Base-by-base conservation (phyloP, 306 rosid genomes). In the Cucurbita ficifolia region DNA sequence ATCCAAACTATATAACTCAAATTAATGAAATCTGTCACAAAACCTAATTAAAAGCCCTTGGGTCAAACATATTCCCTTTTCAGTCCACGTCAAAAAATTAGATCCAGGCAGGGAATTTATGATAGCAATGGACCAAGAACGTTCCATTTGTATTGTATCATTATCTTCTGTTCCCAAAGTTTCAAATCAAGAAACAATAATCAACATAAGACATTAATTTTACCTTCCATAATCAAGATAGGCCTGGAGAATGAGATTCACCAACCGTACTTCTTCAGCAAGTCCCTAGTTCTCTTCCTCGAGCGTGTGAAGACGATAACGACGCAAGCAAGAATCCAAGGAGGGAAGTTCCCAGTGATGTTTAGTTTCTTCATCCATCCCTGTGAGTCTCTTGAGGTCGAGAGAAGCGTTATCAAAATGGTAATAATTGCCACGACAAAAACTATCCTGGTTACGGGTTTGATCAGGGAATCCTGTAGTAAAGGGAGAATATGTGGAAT, bases 281-380 rank as follows among this genome's bases (percentile, higher is more conserved):
- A 82, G 81, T 81, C 84, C 78, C 76, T 84, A 4, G 97, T 94
- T 81, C 95, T 84, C 85, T 90, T 91, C 85, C 97, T 84, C 84
- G 75, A 86, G 52, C 98, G 97, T 14, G 88, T 86, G 76, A 94
- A 90, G 72, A 90, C 96, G 71, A 94, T 76, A 59, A 94, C 92
- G 76, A 85, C 89, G 56, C 91, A 84, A 81, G 96, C 97, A 73
- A 94, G 83, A 79, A 90, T 81, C 98, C 92, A 94, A 38, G 96
- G 97, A 75, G 97, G 87, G 80, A 85, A 81, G 79, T 80, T 86
- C n/a, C 86, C 89, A 21, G 89, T 76, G 74, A 85, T 19, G 53
- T 89, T 86, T 1, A 87, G 67, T 64, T 87, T 89, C 82, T 83
- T 78, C 81, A 89, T n/a, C 89, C 92, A 90, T 0, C 83, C 86